Evolutionary conservation across 306 rosid species (phyloP), one percentile per base, ranked within the genome.

Genomic region (Glycyrrhiza uralensis): DNA sequence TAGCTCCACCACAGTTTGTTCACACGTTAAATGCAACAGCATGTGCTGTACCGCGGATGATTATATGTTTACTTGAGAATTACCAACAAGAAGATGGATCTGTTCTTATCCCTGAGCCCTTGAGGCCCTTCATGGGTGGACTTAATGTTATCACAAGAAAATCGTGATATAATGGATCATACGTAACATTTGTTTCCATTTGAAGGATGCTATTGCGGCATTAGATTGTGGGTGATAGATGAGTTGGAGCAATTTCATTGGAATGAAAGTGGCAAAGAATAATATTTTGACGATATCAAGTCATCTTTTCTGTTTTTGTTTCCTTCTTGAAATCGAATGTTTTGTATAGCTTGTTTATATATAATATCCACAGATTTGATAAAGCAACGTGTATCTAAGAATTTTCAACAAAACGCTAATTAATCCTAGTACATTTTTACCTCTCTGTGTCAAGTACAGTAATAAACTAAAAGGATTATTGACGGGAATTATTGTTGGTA

Each of bases 21-120:
- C 98, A 93, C 82, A 93, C 98, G 0, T 76, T 93, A 69, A 93
- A 93, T 60, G 98, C 98, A 28, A 93, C 98, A 11, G 98, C 98
- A 8, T 91, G 98, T 83, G 98, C 97, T 2, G 88, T 89, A 24
- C 97, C 97, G 0, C 84, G 94, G 51, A 91, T 93, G 98, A 87
- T 93, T 51, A 69, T 93, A 33, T 89, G 98, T 63, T 71, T 91
- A 71, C 92, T 93, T 14, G 98, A 92, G 79, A 89, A 86, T 82
- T 83, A 87, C 84, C 96, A 92, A 80, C 96, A 86, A 83, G 88
- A 89, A 86, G 95, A 89, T 33, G 98, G 98, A 20, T 84, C 88
- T 33, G 86, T 89, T 39, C 63, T 83, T 66, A 83, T 92, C 28
- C 98, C 98, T 1, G 88, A 88, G 81, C 87, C 94, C 38, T 79